A percentile compares a stretch with the other conserved stretches of the same genome.
These are phyloP conservation scores for Tilletia horrida DNA, from an alignment of 1,284 basidiomycete species.

Conservation along the genomic window DNA sequence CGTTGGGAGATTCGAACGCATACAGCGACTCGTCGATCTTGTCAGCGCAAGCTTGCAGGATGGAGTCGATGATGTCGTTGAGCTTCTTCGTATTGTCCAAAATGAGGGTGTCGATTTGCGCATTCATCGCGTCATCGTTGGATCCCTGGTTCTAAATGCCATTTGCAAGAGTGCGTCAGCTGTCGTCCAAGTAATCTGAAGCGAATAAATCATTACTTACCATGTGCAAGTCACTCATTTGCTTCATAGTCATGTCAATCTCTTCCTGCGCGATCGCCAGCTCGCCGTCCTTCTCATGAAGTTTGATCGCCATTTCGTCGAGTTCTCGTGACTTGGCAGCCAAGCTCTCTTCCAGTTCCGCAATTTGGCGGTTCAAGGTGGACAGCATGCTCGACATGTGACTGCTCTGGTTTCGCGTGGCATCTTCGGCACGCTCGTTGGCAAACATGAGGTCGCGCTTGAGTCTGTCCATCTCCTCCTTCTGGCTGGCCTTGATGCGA, in stretches of 20 bases:
- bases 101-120: slow-evolving; percentile 94
- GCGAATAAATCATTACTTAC: slow-evolving; percentile 57
- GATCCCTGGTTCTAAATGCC: slow-evolving; percentile 69
- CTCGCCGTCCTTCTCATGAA: slow-evolving; percentile 96
- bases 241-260: slow-evolving; percentile 87
- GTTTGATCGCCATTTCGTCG: slow-evolving; percentile 71
- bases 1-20: slow-evolving; percentile 90
- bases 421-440: slow-evolving; percentile 96
- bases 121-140: slow-evolving; percentile 82
- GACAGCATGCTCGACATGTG: slow-evolving; percentile 83
- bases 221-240: slow-evolving; percentile 81
- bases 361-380: slow-evolving; percentile 94
- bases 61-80: slow-evolving; percentile 97
- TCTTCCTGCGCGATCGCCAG: slow-evolving; percentile 92
- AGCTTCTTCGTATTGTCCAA: slow-evolving; percentile 96
- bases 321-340: slow-evolving; percentile 64
- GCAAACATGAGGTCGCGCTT: slow-evolving; percentile 91
- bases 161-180: slow-evolving; percentile 23
- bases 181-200: not conserved
- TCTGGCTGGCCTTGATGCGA: slow-evolving; percentile 81
- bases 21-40: slow-evolving; percentile 97
- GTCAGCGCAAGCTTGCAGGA: slow-evolving; percentile 85
- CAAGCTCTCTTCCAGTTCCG: slow-evolving; percentile 89
- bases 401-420: slow-evolving; percentile 82
- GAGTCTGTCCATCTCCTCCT: slow-evolving; percentile 89